Conservation (phyloP, 768 basidiomycete species). For the Guyanaporus albipodus region DNA sequence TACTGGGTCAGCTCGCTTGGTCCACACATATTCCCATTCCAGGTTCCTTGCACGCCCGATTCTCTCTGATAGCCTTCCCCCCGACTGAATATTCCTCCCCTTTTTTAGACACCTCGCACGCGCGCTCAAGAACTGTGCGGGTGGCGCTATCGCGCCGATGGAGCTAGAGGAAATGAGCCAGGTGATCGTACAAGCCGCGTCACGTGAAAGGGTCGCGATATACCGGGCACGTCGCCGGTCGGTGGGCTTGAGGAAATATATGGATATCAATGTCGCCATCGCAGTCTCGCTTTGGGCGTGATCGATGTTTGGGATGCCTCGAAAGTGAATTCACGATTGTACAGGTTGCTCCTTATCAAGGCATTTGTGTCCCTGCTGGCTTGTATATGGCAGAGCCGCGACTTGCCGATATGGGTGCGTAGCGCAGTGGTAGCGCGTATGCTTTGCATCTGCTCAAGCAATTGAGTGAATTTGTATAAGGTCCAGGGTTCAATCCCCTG, state of each 20-base stretch:
- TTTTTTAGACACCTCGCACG: constrained; percentile 35
- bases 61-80: background rate
- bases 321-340: too few relatives aligned
- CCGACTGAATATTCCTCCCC: background rate
- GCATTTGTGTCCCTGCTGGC: too few relatives aligned
- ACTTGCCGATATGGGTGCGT: constrained; percentile 14
- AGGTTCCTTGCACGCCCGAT: constrained; percentile 37
- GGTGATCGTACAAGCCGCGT: constrained; percentile 33
- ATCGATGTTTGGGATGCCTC: too few relatives aligned
- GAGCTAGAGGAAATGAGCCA: constrained; percentile 40
- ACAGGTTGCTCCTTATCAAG: too few relatives aligned
- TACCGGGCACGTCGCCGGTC: constrained; percentile 3
- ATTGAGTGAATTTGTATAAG: constrained; percentile 33
- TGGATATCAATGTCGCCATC: too few relatives aligned
- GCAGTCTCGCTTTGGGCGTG: too few relatives aligned
- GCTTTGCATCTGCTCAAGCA: constrained; percentile 32
- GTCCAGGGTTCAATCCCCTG: constrained; percentile 44
- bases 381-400: too few relatives aligned
- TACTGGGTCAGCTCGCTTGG: constrained; percentile 42
- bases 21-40: constrained; percentile 48
- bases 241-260: background rate
- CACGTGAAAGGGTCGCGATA: constrained; percentile 43
- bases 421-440: constrained; percentile 41
- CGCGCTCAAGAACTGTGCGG: constrained; percentile 43
- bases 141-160: constrained; percentile 37